A percentile compares a stretch with the other conserved stretches of the same genome.
Conservation (phyloP, 129 eudicot genomes). For the Helianthus annuus region HanXRQr2.0-SUNRISE NC_035445.2:160493857-160494356, state of each 20-base stretch:
- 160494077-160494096: neutral
- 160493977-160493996: slow-evolving; percentile 55
- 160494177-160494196: slow-evolving; percentile 69
- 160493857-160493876: neutral
- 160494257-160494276: slow-evolving; percentile 57
- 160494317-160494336: slow-evolving; percentile 88
- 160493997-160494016: slow-evolving; percentile 74
- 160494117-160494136: too few relatives aligned
- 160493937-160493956: neutral
- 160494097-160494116: too few relatives aligned
- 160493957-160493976: neutral
- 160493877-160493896: neutral
- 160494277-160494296: slow-evolving; percentile 71
- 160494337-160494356: slow-evolving; percentile 11
- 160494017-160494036: slow-evolving; percentile 65
- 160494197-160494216: slow-evolving; percentile 63
- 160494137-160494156: slow-evolving; percentile 6
- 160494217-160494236: slow-evolving; percentile 76
- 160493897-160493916: neutral
- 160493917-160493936: neutral
- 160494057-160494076: slow-evolving; percentile 64
- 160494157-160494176: slow-evolving; percentile 77
- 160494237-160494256: slow-evolving; percentile 34
- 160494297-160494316: slow-evolving; percentile 88
- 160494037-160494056: slow-evolving; percentile 66